Conservation (phyloP, 257 asterid species). For the Fraxinus excelsior region DNA sequence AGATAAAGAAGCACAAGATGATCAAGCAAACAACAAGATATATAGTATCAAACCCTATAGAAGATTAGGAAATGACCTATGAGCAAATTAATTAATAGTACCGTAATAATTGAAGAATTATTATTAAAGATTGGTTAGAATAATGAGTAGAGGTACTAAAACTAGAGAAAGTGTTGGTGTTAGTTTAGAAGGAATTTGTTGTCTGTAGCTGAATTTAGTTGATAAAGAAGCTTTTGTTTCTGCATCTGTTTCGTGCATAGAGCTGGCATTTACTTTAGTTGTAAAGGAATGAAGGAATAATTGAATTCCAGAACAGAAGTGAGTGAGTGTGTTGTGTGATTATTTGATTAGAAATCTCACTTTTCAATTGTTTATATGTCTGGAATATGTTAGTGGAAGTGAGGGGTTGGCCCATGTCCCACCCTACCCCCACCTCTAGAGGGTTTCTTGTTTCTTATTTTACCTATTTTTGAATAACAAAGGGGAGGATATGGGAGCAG, state of each 20-base stretch:
- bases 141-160: slow-evolving; percentile 23
- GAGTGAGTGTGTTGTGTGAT: slow-evolving; percentile 51
- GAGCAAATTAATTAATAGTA: slow-evolving; percentile 26
- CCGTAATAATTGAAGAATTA: slow-evolving; percentile 61
- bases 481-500: slow-evolving; percentile 25
- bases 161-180: slow-evolving; percentile 17
- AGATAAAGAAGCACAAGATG: slow-evolving; percentile 37
- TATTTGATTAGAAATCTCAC: slow-evolving; percentile 64
- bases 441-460: slow-evolving; percentile 22
- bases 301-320: slow-evolving; percentile 56
- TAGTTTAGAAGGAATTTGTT: slow-evolving; percentile 37
- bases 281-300: slow-evolving; percentile 50
- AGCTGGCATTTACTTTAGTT: slow-evolving; percentile 51
- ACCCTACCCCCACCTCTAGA: slow-evolving; percentile 30
- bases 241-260: slow-evolving; percentile 39
- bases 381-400: slow-evolving; percentile 80
- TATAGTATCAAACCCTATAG: slow-evolving; percentile 27
- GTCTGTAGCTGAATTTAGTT: slow-evolving; percentile 46
- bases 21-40: background rate
- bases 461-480: slow-evolving; percentile 25
- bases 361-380: slow-evolving; percentile 63
- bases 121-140: slow-evolving; percentile 43
- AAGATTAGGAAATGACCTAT: slow-evolving; percentile 2
- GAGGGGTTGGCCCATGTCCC: slow-evolving; percentile 53
- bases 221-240: slow-evolving; percentile 54